These are phyloP conservation scores for Tremella yokohamensis DNA, from an alignment of 768 basidiomycete species.

Conservation along the genomic window DNA sequence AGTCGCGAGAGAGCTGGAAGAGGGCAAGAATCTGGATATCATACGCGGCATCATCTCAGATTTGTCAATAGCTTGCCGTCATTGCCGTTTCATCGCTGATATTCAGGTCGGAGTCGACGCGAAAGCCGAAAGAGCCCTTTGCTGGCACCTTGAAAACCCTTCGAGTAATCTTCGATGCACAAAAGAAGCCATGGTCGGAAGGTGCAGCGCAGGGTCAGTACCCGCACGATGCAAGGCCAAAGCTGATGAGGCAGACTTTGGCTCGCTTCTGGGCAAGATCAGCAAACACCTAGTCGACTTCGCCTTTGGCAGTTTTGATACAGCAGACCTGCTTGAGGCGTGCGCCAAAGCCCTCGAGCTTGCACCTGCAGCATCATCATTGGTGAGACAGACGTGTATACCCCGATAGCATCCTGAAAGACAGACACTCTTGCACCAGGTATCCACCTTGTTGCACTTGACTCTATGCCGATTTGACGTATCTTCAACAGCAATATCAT, in stretches of 20 bases:
- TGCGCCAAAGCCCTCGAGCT: slow-evolving; percentile 16
- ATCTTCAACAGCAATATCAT: neutral
- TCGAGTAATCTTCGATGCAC: neutral
- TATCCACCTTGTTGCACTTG: slow-evolving; percentile 31
- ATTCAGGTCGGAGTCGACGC: neutral
- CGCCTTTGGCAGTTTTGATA: slow-evolving; percentile 27
- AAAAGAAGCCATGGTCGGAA: slow-evolving; percentile 9
- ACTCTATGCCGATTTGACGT: slow-evolving; percentile 29
- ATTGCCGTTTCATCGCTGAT: neutral
- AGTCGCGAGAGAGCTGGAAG: neutral
- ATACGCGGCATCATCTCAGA: slow-evolving; percentile 2
- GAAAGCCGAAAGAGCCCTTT: neutral
- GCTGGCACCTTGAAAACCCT: neutral
- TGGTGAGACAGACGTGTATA: neutral
- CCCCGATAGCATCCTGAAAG: neutral
- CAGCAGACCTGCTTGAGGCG: slow-evolving; percentile 17
- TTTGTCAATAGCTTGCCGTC: neutral
- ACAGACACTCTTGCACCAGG: slow-evolving; percentile 30
- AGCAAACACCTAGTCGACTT: slow-evolving; percentile 39
- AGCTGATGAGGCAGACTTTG: slow-evolving; percentile 16
- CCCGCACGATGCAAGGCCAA: neutral
- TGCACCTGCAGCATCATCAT: slow-evolving; percentile 2
- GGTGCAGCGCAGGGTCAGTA: slow-evolving; percentile 22
- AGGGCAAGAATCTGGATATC: neutral
- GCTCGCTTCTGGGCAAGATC: slow-evolving; percentile 24